Evolutionary conservation across 2,329 filamentous ascomycete species (phyloP).

Genomic region (Neodidymelliopsis sp.): DNA sequence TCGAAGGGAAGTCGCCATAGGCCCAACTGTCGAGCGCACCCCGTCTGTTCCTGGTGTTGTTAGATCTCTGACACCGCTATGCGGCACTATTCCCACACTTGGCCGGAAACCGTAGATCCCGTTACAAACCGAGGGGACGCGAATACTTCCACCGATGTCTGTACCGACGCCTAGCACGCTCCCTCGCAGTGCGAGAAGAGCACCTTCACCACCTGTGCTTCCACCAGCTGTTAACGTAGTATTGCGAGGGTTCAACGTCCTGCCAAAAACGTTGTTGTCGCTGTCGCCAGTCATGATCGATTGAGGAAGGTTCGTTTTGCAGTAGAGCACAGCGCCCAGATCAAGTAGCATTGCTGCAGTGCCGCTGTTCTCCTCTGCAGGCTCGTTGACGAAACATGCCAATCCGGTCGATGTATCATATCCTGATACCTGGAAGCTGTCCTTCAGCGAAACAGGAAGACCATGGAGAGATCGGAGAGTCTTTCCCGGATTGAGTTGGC

Average conservation of each 20-base stretch:
- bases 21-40: not conserved
- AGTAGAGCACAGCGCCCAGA: constrained; percentile 61
- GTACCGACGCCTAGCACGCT: constrained; percentile 32
- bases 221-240: constrained; percentile 56
- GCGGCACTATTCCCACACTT: constrained; percentile 3
- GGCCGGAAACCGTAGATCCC: constrained; percentile 41
- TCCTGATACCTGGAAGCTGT: too few relatives aligned
- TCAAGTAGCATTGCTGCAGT: constrained; percentile 61
- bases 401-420: constrained; percentile 64
- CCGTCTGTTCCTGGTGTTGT: not conserved
- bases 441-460: too few relatives aligned
- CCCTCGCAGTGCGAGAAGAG: constrained; percentile 30
- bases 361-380: constrained; percentile 60
- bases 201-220: constrained; percentile 48
- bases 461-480: too few relatives aligned
- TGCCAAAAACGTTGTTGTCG: constrained; percentile 58
- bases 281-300: constrained; percentile 63
- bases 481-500: too few relatives aligned
- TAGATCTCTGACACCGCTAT: not conserved
- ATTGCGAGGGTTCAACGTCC: constrained; percentile 56
- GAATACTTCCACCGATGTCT: constrained; percentile 37
- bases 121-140: constrained; percentile 30
- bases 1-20: not conserved
- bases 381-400: constrained; percentile 53
- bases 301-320: constrained; percentile 61